phyloP scores from a whole-genome alignment of 306 rosid genomes.

The Mimosa pudica region DNA sequence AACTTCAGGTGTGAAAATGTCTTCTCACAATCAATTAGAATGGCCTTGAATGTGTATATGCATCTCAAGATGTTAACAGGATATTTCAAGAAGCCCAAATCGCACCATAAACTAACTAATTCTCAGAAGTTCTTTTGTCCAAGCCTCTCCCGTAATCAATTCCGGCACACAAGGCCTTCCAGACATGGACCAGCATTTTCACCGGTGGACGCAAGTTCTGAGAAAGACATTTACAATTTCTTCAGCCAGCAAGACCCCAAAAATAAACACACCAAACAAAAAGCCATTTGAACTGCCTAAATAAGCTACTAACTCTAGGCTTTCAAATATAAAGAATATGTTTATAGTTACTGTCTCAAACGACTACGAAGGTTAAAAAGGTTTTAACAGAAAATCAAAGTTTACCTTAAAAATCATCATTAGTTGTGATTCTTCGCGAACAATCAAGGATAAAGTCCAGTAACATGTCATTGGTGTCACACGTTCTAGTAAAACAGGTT shows the following conservation, averaged over 20 bases:
- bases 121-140: background rate
- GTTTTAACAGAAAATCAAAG: constrained; percentile 4
- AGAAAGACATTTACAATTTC: constrained; percentile 31
- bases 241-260: constrained; percentile 11
- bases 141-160: constrained; percentile 33
- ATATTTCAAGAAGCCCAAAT: background rate
- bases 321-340: background rate
- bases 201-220: constrained; percentile 75
- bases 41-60: background rate
- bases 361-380: background rate
- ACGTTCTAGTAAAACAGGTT: constrained; percentile 77
- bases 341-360: background rate
- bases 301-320: constrained; percentile 28
- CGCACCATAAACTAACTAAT: background rate
- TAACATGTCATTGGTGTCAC: constrained; percentile 91
- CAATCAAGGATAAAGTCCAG: constrained; percentile 78
- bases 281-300: constrained; percentile 3
- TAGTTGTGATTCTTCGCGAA: constrained; percentile 64
- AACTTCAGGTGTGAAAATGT: background rate
- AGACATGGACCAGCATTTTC: constrained; percentile 81
- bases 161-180: constrained; percentile 88
- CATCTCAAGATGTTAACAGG: background rate
- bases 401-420: constrained; percentile 75
- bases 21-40: background rate
- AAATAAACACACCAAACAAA: background rate